Evolutionary conservation across 208 protist genomes (phyloP).

Genomic region (Trypanosoma conorhini): DNA sequence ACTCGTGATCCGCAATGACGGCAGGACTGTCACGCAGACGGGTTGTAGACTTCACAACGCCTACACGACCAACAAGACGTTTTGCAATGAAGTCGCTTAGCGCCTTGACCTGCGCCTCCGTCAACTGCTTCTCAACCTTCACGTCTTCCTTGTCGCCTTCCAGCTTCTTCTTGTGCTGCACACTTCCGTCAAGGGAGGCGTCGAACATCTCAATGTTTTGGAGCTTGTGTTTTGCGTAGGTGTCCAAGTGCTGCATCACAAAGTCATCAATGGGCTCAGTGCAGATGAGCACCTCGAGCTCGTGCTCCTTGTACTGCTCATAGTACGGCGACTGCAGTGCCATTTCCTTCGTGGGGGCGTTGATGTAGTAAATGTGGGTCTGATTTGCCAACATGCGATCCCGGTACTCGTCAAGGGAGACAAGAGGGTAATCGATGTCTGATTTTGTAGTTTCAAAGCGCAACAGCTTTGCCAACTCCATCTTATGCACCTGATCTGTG

Average conservation of each 20-base stretch:
- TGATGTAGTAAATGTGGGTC: slow-evolving; percentile 96
- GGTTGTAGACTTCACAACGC: slow-evolving; percentile 81
- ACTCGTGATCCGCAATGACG: slow-evolving; percentile 92
- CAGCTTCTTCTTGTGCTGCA: slow-evolving; percentile 89
- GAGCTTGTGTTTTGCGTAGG: slow-evolving; percentile 94
- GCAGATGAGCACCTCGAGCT: slow-evolving; percentile 94
- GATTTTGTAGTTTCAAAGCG: slow-evolving; percentile 91
- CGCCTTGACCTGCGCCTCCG: slow-evolving; percentile 80
- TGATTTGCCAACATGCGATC: slow-evolving; percentile 95
- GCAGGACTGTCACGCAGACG: slow-evolving; percentile 89
- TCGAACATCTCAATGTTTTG: slow-evolving; percentile 94
- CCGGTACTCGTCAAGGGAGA: slow-evolving; percentile 96
- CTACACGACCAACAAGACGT: slow-evolving; percentile 83
- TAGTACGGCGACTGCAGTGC: slow-evolving; percentile 95
- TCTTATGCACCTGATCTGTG: slow-evolving; percentile 95
- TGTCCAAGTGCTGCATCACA: slow-evolving; percentile 94
- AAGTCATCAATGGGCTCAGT: slow-evolving; percentile 96
- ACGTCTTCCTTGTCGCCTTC: slow-evolving; percentile 84
- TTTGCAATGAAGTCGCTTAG: slow-evolving; percentile 90
- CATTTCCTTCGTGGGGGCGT: slow-evolving; percentile 85
- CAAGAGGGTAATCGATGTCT: slow-evolving; percentile 70
- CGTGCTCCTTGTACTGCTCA: slow-evolving; percentile 96
- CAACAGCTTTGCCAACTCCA: slow-evolving; percentile 93
- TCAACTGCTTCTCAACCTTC: slow-evolving; percentile 85
- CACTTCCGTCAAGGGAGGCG: slow-evolving; percentile 83